Evolutionary conservation across 306 rosid species (phyloP), one percentile per base, ranked within the genome.

Genomic region (Lathyrus sativus): DNA sequence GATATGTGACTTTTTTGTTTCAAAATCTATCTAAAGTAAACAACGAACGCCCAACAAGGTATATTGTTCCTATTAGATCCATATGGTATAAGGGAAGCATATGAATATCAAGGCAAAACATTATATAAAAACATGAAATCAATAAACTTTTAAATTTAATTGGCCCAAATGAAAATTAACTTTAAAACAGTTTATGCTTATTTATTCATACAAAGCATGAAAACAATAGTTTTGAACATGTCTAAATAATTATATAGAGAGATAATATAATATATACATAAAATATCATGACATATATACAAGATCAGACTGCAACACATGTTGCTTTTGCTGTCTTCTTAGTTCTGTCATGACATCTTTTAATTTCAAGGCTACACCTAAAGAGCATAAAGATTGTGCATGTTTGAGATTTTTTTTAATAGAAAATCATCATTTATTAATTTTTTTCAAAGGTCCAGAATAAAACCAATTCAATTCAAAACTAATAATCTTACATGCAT

Each of bases 71-170:
- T 19, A 51, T 50, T 10, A 38, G 35, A 18, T 37, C 31, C 28
- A 45, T 19, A 19, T 50, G 41, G 6, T 50, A 17, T 22, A 10
- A 46, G 28, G 3, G 12, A 24, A 48, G 38, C 57, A 59, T 0
- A 5, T 57, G 53, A 57, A 55, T 18, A 18, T 66, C 26, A 57
- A 31, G 29, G 26, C 48, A 31, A 65, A 55, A 50, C 15, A 49
- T 37, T 0, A 24, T 6, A 65, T 17, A 11, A 0, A 11, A 29
- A 22, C 22, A 74, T 37, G 2, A 56, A 65, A 58, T 49, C 37
- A 15, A 14, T 57, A 39, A 9, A 22, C 15, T 3, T 14, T 7
- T 8, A 54, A 29, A 28, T 3, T 17, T 11, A 7, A 55, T 57
- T 43, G 13, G 45, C 33, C 11, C 14, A 24, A 38, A n/a, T 38